phyloP scores from a whole-genome alignment of 371 early-diverging fungal species.

The Actinomucor elegans region DNA sequence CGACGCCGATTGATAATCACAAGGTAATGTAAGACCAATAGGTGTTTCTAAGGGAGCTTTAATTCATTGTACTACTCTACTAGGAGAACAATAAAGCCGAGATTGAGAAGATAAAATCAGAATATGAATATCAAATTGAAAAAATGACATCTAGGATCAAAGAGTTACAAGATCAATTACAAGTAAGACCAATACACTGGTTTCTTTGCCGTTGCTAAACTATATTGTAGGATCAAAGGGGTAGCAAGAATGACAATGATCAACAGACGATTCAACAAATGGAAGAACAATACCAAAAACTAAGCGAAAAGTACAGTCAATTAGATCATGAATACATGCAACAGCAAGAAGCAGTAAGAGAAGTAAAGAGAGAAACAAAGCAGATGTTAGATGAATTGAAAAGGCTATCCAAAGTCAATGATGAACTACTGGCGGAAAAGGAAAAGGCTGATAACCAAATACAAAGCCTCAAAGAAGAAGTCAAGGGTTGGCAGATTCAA shows the following conservation, averaged over 20 bases:
- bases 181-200: constrained; percentile 7
- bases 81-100: constrained; percentile 2
- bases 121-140: constrained; percentile 63
- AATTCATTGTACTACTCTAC: too few species aligned
- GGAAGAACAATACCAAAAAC: constrained; percentile 18
- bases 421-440: constrained; percentile 53
- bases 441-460: constrained; percentile 32
- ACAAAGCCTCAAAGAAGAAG: constrained; percentile 32
- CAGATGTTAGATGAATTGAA: constrained; percentile 73
- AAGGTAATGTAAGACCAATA: not conserved
- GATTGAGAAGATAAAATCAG: constrained; percentile 40
- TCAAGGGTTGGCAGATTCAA: constrained; percentile 52
- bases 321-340: constrained; percentile 68
- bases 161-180: constrained; percentile 29
- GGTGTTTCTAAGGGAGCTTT: too few species aligned
- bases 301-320: constrained; percentile 36
- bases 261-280: constrained; percentile 12
- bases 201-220: too few species aligned
- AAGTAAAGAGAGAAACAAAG: constrained; percentile 74
- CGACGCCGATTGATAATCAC: constrained; percentile 1
- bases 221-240: constrained; percentile 4
- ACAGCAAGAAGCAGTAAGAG: constrained; percentile 61
- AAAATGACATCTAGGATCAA: constrained; percentile 40
- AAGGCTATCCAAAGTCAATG: constrained; percentile 58
- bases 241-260: constrained; percentile 9